These are phyloP conservation scores for Pezicula carpinea DNA, from an alignment of 2,329 filamentous ascomycete species.

Conservation along the genomic window DNA sequence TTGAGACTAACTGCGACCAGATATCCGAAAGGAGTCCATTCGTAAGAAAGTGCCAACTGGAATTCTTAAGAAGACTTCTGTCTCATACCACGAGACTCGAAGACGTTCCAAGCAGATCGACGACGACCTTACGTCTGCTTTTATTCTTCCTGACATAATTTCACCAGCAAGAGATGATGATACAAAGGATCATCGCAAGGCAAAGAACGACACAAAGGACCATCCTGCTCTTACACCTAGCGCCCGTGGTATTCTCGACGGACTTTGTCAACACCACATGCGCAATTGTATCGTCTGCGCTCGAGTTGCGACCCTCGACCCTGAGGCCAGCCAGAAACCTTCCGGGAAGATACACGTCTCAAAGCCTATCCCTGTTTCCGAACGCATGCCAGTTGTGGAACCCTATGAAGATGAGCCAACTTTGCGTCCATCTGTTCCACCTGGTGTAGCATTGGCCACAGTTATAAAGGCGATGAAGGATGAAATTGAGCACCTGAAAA, in stretches of 20 bases:
- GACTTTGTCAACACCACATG: slow-evolving; percentile 49
- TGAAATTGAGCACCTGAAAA: slow-evolving; percentile 72
- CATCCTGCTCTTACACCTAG: slow-evolving; percentile 46
- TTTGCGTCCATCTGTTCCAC: slow-evolving; percentile 47
- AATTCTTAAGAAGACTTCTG: slow-evolving; percentile 20
- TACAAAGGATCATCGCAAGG: slow-evolving; percentile 29
- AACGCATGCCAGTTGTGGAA: slow-evolving; percentile 43
- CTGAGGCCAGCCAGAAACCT: slow-evolving; percentile 26
- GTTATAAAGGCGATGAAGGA: slow-evolving; percentile 80
- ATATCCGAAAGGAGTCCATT: background rate
- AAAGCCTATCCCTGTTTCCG: slow-evolving; percentile 62
- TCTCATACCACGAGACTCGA: background rate
- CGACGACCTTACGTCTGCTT: slow-evolving; percentile 55
- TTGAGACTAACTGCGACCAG: background rate
- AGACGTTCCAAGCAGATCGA: slow-evolving; percentile 20
- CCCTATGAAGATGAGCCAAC: slow-evolving; percentile 47
- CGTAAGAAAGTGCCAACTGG: slow-evolving; percentile 14
- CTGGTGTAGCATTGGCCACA: slow-evolving; percentile 35
- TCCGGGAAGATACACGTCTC: slow-evolving; percentile 56
- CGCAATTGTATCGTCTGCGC: slow-evolving; percentile 54
- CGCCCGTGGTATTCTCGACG: slow-evolving; percentile 48
- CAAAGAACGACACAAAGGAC: too few relatives aligned
- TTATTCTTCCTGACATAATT: slow-evolving; percentile 56
- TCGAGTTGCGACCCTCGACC: slow-evolving; percentile 41
- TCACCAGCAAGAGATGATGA: slow-evolving; percentile 23